Base-by-base conservation (phyloP, 2,329 filamentous ascomycete species). In the Aaosphaeria pasadenensis region DNA sequence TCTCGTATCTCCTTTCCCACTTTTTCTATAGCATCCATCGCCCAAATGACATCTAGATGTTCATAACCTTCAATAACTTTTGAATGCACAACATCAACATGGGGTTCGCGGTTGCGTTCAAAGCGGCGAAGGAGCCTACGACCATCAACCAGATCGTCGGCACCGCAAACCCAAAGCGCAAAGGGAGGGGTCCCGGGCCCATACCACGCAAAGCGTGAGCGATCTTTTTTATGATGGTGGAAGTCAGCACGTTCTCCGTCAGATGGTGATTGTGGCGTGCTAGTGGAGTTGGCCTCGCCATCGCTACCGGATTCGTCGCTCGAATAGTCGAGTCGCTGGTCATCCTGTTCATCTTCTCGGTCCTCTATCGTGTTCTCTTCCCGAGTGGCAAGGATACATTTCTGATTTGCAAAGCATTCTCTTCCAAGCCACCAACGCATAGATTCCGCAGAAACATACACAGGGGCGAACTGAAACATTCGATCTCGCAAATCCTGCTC, bases 391-490 rank as follows among this genome's bases (percentile, higher is more conserved):
- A 96, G 75, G 44, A 96, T 95, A 63, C 91, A 96, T 65, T 88
- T 89, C 60, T 96, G 89, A 58, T 79, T 84, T 29, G 83, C 86
- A 62, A 95, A 96, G 57, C 91, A 91, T 59, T 94, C 89, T 4
- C 86, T 77, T 0, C 91, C 92, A 0, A 96, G 79, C 92, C 92
- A 96, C 92, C 92, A 97, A 5, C 89, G 80, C 89, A 96, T 96
- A 49, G 85, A 87, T 72, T 96, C 91, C 1, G 89, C 82, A 58
- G 86, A 90, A 44, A 96, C 89, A 60, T 95, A 95, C 0, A 95
- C 89, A 1, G 92, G 92, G 0, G 90, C 85, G 57, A 95, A 96
- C 60, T 94, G 89, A 67, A 97, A 96, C 80, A 95, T 87, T 39
- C 92, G 85, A 63, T 89, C 75, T 49, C 88, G 79, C 11, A 96